Evolutionary conservation across 345 rosid species (phyloP).

Genomic region (Corchorus olitorius): DNA sequence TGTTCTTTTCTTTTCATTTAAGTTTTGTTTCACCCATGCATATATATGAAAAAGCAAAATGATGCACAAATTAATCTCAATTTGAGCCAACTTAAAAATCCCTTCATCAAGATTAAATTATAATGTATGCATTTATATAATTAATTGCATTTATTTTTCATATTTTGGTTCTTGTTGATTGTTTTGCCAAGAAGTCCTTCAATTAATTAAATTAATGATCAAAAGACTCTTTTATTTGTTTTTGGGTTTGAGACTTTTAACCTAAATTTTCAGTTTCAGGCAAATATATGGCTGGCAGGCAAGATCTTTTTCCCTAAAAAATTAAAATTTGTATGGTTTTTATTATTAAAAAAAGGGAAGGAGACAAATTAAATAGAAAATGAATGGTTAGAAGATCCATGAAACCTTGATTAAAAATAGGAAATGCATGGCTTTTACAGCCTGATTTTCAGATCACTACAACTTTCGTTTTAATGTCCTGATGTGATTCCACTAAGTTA

Average conservation of each 20-base stretch:
- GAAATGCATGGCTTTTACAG: constrained; percentile 26
- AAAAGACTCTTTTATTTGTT: neutral
- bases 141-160: too few species aligned
- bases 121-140: too few species aligned
- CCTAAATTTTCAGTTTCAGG: neutral
- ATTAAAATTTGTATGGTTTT: too few species aligned
- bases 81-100: neutral
- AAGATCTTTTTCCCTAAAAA: neutral
- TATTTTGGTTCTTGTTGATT: too few species aligned
- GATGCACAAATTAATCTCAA: neutral
- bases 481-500: constrained; percentile 45
- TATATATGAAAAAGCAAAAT: neutral
- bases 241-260: neutral
- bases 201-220: too few species aligned
- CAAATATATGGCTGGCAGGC: neutral
- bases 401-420: constrained; percentile 11
- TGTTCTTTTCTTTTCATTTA: neutral
- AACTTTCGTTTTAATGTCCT: constrained; percentile 27
- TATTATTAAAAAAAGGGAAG: neutral
- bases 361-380: neutral
- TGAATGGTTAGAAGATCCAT: neutral
- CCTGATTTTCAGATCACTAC: constrained; percentile 13
- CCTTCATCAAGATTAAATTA: neutral
- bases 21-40: neutral
- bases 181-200: too few species aligned